phyloP scores from a whole-genome alignment of 202 grass and related monocot species.

The Elaeis oleifera region DNA sequence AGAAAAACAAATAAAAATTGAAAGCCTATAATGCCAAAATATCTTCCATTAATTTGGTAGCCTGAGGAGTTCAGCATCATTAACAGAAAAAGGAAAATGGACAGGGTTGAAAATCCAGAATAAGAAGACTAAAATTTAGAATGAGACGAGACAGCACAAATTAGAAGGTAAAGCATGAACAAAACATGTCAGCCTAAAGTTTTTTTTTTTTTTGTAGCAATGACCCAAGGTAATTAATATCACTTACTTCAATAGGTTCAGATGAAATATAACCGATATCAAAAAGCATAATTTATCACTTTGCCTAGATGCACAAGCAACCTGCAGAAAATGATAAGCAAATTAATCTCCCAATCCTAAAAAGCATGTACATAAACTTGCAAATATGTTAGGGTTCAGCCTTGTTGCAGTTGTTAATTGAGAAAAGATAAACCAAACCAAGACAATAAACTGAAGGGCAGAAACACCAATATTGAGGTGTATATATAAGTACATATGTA shows the following conservation, averaged over 20 bases:
- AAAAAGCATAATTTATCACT: slow-evolving; percentile 51
- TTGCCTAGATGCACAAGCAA: slow-evolving; percentile 71
- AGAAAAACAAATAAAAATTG: no score
- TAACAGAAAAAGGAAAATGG: background rate
- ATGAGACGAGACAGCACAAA: background rate
- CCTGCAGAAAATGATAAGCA: slow-evolving; percentile 33
- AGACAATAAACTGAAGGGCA: background rate
- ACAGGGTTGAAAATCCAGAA: background rate
- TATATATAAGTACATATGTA: no score
- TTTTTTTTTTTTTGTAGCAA: no score
- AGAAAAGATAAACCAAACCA: background rate
- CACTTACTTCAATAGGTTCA: slow-evolving; percentile 68
- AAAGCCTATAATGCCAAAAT: no score
- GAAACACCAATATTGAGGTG: no score
- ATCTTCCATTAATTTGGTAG: no score
- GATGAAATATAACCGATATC: slow-evolving; percentile 74
- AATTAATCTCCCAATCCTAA: background rate
- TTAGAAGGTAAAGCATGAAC: no score
- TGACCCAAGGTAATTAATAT: background rate
- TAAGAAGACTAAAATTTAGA: slow-evolving; percentile 6
- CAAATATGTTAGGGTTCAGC: background rate
- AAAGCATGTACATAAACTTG: no score
- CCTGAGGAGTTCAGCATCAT: no score
- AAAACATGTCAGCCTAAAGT: no score
- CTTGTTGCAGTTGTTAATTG: background rate